Conservation (phyloP, 2,329 filamentous ascomycete genomes). For the Colletotrichum sp. region DNA sequence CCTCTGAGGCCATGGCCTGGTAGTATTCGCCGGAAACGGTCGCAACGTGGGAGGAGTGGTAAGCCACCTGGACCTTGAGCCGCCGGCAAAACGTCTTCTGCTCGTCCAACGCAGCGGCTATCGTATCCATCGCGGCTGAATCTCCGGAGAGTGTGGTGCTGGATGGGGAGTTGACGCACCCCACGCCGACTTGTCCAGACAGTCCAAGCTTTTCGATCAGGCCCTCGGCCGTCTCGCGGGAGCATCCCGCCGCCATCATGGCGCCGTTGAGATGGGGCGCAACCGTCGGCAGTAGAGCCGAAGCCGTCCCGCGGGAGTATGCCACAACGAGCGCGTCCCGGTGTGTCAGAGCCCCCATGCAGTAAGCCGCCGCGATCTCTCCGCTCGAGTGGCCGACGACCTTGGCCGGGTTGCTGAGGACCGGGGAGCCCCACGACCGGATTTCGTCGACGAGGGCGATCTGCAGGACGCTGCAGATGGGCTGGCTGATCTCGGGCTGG, state of each 20-base stretch:
- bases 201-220: not conserved
- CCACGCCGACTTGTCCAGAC: not conserved
- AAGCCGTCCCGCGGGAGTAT: not conserved
- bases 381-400: conserved; percentile 43
- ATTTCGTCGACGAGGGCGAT: conserved; percentile 42
- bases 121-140: conserved; percentile 13
- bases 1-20: not conserved
- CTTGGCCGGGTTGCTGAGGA: conserved; percentile 28
- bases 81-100: conserved; percentile 38
- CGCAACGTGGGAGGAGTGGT: conserved; percentile 27
- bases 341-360: not conserved
- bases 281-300: fast-evolving
- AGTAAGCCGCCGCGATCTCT: conserved; percentile 43
- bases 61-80: conserved; percentile 24
- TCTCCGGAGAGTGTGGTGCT: conserved; percentile 26
- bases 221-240: not conserved
- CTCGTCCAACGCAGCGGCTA: conserved; percentile 33
- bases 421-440: conserved; percentile 27
- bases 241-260: conserved; percentile 8
- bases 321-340: not conserved
- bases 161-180: conserved; percentile 27
- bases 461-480: conserved; percentile 39
- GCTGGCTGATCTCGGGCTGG: conserved; percentile 29
- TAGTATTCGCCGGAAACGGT: not conserved
- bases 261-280: not conserved